Conservation (phyloP, 768 basidiomycete genomes). For the Mycena haematopus region DNA sequence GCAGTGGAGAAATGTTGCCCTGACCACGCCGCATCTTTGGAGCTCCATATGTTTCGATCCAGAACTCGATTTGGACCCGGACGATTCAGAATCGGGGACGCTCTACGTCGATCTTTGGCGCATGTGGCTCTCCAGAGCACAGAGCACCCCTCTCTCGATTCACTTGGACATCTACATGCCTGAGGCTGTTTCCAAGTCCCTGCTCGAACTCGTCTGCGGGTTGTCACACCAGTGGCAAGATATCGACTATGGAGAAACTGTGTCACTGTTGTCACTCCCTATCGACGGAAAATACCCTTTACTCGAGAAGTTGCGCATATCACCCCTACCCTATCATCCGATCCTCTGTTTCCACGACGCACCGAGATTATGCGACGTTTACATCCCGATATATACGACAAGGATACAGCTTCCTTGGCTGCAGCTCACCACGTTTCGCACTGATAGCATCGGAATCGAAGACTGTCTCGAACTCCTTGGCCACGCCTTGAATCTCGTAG, state of each 20-base stretch:
- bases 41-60: not conserved
- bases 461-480: not conserved
- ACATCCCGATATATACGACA: not conserved
- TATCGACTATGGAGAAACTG: not conserved
- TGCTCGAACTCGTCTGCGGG: not conserved
- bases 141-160: not conserved
- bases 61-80: not conserved
- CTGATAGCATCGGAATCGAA: not conserved
- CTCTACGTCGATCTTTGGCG: not conserved
- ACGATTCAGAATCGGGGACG: not conserved
- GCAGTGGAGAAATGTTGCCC: not conserved
- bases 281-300: not conserved
- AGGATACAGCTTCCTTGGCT: not conserved
- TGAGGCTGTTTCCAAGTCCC: not conserved
- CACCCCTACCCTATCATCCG: not conserved
- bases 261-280: not conserved
- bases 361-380: not conserved
- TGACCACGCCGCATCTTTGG: not conserved
- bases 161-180: not conserved
- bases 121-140: slow-evolving; percentile 1
- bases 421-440: not conserved
- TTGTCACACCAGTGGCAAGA: not conserved
- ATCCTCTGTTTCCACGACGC: not conserved
- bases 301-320: slow-evolving; percentile 1
- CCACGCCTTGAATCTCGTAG: not conserved